Conservation (phyloP, 2,329 filamentous ascomycete species). For the Colletotrichum siamense region DNA sequence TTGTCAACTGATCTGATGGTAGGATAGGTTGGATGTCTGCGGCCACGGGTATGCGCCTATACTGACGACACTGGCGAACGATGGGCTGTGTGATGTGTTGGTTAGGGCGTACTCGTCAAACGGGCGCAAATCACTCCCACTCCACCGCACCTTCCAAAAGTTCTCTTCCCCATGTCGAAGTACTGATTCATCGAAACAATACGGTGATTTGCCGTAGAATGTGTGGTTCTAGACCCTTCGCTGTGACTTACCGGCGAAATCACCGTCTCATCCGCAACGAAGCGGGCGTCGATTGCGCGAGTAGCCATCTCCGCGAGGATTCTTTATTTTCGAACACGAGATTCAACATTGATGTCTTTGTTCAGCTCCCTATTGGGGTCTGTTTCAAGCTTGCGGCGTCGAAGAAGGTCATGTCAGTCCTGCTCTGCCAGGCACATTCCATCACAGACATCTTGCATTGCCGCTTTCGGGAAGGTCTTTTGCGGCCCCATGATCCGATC, state of each 20-base stretch:
- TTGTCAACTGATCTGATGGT: neutral
- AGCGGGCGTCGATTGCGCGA: neutral
- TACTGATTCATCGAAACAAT: neutral
- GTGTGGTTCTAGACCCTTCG: neutral
- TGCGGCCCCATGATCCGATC: neutral
- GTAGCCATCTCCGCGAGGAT: neutral
- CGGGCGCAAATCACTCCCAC: neutral
- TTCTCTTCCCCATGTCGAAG: neutral
- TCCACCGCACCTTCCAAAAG: neutral
- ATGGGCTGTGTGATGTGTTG: neutral
- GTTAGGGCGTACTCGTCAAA: neutral
- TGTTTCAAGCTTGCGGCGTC: neutral
- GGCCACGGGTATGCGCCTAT: neutral
- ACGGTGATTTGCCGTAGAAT: neutral
- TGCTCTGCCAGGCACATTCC: neutral
- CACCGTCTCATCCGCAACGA: neutral
- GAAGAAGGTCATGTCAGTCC: neutral
- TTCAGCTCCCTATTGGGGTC: conserved; percentile 4
- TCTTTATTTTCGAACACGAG: conserved; percentile 14
- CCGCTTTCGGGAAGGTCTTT: neutral
- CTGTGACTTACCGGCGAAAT: neutral
- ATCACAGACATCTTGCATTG: neutral
- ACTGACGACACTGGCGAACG: neutral
- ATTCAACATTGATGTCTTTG: neutral
- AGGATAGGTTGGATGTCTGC: neutral